These are phyloP conservation scores for Cylindrodendrum hubeiense DNA, from an alignment of 2,329 filamentous ascomycete genomes.

Conservation along the genomic window DNA sequence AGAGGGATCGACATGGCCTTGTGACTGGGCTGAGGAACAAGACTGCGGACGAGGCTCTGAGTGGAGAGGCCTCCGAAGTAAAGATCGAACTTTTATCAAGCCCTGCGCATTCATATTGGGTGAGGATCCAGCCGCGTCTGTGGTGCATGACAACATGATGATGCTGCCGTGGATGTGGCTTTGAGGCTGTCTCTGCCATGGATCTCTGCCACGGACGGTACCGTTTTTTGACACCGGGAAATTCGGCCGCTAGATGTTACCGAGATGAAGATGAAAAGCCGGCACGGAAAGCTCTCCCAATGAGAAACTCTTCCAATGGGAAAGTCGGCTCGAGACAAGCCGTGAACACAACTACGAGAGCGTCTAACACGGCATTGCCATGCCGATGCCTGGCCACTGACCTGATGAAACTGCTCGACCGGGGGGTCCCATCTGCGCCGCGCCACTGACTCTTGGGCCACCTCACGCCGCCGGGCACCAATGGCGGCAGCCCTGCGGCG, in stretches of 20 bases:
- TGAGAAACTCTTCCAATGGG: constrained; percentile 10
- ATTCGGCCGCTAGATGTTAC: background rate
- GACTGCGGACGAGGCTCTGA: background rate
- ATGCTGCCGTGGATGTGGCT: background rate
- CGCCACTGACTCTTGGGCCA: constrained; percentile 5
- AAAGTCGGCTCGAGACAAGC: background rate
- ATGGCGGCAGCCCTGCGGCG: constrained; percentile 11
- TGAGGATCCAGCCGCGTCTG: background rate
- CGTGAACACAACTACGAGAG: background rate
- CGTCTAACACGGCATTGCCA: constrained; percentile 20
- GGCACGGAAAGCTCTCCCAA: background rate
- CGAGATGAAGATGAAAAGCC: background rate
- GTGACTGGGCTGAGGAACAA: background rate
- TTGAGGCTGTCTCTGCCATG: background rate
- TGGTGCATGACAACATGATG: background rate
- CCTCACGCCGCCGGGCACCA: constrained; percentile 9
- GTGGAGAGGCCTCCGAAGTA: background rate
- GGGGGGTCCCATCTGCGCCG: constrained; percentile 1
- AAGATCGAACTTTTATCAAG: background rate
- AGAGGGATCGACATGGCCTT: constrained; percentile 4
- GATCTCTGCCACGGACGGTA: background rate
- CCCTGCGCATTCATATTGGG: background rate
- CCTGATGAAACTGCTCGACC: background rate
- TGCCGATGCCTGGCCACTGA: constrained; percentile 10
- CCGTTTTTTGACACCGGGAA: background rate